These are phyloP conservation scores for Tephrocybe rancida DNA, from an alignment of 768 basidiomycete species.

Conservation along the genomic window DNA sequence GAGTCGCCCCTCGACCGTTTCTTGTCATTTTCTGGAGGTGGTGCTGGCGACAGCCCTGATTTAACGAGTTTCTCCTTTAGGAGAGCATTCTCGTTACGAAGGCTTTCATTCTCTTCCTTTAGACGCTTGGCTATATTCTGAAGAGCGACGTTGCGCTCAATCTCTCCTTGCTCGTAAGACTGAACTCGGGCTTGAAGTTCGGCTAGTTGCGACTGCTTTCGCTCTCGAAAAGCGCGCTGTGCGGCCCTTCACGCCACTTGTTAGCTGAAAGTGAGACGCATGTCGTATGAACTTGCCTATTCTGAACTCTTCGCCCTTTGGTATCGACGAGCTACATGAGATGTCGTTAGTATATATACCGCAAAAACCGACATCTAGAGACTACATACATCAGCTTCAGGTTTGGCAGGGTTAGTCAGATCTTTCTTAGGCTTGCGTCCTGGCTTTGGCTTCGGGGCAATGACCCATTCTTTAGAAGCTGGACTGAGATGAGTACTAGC, in stretches of 20 bases:
- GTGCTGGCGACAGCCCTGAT: conserved; percentile 40
- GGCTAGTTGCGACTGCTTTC: conserved; percentile 86
- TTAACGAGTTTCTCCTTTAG: conserved; percentile 54
- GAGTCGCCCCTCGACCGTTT: conserved; percentile 65
- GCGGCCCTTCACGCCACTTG: conserved; percentile 60
- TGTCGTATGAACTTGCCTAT: conserved; percentile 47
- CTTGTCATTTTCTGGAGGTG: conserved; percentile 40
- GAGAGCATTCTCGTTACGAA: conserved; percentile 65
- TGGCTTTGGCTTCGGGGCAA: conserved; percentile 84
- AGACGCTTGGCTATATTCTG: conserved; percentile 82
- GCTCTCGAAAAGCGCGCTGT: conserved; percentile 87
- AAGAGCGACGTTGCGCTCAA: conserved; percentile 83
- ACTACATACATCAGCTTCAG: conserved; percentile 49
- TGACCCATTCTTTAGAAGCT: conserved; percentile 92
- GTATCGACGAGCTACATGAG: conserved; percentile 37
- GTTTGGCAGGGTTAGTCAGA: conserved; percentile 30
- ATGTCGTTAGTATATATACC: conserved; percentile 5
- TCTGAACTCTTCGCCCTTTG: conserved; percentile 75
- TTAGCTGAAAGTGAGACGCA: conserved; percentile 14
- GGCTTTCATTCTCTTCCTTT: conserved; percentile 83
- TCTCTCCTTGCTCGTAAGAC: conserved; percentile 88
- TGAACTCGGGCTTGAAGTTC: conserved; percentile 86
- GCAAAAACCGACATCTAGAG: neutral
- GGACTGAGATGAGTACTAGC: conserved; percentile 15
- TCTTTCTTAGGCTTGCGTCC: conserved; percentile 89